A percentile compares a stretch with the other conserved stretches of the same genome.
These are phyloP conservation scores for Scortechinia acanthostroma DNA, from an alignment of 2,329 filamentous ascomycete species.

Conservation along the genomic window DNA sequence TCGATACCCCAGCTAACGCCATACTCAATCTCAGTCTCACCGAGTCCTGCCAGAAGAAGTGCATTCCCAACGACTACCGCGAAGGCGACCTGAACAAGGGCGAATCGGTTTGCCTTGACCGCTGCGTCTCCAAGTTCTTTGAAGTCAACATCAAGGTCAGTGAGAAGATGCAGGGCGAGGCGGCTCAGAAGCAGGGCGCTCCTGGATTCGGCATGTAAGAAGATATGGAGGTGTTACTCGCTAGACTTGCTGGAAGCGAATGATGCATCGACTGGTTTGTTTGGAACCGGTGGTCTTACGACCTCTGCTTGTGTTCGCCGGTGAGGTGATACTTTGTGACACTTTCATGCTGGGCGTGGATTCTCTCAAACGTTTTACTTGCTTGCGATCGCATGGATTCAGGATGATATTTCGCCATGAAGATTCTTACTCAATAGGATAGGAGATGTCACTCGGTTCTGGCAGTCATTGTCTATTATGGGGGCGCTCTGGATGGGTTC, in stretches of 20 bases:
- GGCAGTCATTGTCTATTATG: too few species aligned
- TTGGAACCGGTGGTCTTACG: not conserved
- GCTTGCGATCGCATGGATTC: too few species aligned
- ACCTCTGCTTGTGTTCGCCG: not conserved
- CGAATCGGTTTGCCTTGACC: conserved; percentile 95
- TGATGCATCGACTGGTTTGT: not conserved
- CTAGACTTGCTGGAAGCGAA: too few species aligned
- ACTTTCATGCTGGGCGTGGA: not conserved
- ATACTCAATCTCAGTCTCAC: conserved; percentile 52
- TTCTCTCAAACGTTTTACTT: not conserved
- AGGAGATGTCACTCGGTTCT: too few species aligned
- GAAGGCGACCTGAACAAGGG: conserved; percentile 97
- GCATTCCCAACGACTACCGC: conserved; percentile 84
- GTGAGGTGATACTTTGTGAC: not conserved
- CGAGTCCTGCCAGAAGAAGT: conserved; percentile 87
- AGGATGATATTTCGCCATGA: too few species aligned
- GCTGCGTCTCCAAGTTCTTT: conserved; percentile 96
- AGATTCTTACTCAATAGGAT: too few species aligned
- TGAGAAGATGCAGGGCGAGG: conserved; percentile 86
- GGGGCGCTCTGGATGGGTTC: too few species aligned
- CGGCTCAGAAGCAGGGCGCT: not conserved
- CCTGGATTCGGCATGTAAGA: not conserved
- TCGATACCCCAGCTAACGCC: not conserved
- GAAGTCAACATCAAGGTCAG: conserved; percentile 96
- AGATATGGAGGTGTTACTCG: too few species aligned